Conservation (phyloP, 2,329 filamentous ascomycete species). For the Colletotrichum eremochloae region DNA sequence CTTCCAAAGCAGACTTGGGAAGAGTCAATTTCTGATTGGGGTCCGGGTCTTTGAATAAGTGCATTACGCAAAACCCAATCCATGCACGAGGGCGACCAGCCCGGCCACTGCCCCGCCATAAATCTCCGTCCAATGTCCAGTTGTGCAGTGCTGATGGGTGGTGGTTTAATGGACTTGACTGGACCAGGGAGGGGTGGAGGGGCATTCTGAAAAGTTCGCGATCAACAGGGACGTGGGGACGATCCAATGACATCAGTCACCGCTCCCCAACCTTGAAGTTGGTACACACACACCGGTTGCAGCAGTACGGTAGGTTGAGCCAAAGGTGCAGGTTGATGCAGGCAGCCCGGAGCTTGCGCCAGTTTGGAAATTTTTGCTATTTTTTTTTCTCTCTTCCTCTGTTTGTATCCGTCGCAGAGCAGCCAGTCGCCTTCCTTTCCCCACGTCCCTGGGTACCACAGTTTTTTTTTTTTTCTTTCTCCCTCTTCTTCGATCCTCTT, state of each 20-base stretch:
- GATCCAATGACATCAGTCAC: conserved; percentile 40
- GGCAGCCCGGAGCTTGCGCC: conserved; percentile 12
- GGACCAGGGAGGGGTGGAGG: not conserved
- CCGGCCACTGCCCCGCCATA: conserved; percentile 9
- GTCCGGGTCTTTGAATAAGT: not conserved
- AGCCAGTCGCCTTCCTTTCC: conserved; percentile 1
- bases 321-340: conserved; percentile 6
- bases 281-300: conserved; percentile 1
- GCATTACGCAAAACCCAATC: conserved; percentile 3
- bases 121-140: conserved; percentile 2
- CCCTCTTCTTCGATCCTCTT: not conserved
- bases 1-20: not conserved
- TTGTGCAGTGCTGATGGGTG: conserved; percentile 1
- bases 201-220: conserved; percentile 36
- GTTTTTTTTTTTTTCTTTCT: not conserved
- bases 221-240: conserved; percentile 37
- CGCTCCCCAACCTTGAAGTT: conserved; percentile 10
- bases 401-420: not conserved
- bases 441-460: conserved; percentile 15
- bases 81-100: conserved; percentile 7
- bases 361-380: conserved; percentile 7
- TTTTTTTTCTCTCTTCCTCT: not conserved
- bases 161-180: not conserved
- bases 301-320: not conserved
- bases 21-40: conserved; percentile 24